phyloP scores from a whole-genome alignment of 345 rosid species.

The Trapa incisa region DNA sequence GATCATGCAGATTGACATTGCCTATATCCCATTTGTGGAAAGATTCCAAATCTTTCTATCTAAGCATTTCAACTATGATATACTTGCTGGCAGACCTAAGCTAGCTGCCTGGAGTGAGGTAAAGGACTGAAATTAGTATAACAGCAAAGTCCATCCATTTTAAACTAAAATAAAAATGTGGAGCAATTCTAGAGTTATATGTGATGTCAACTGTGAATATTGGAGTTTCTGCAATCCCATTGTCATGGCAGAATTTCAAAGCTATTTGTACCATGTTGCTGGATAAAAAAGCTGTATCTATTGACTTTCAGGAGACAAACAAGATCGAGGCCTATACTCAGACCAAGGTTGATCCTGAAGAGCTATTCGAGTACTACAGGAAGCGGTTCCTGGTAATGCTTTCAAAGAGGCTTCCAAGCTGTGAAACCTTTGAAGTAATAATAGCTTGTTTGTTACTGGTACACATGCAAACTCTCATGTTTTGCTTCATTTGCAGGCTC shows the following conservation, averaged over 20 bases:
- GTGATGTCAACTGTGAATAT: neutral
- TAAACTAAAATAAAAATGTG: neutral
- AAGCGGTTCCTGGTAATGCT: constrained; percentile 30
- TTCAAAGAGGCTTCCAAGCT: neutral
- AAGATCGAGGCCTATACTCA: constrained; percentile 59
- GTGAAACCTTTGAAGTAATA: neutral
- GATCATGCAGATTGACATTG: constrained; percentile 52
- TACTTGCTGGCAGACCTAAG: constrained; percentile 62
- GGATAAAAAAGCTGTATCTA: neutral
- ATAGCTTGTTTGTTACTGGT: no score
- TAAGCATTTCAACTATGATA: constrained; percentile 39
- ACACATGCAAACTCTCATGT: neutral
- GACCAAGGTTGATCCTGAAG: constrained; percentile 47
- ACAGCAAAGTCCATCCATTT: no score
- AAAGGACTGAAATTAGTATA: neutral
- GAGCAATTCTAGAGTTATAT: neutral
- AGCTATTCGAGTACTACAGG: constrained; percentile 35
- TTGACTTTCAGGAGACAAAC: constrained; percentile 42
- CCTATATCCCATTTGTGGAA: constrained; percentile 57
- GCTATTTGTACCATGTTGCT: neutral
- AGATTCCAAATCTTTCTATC: constrained; percentile 41
- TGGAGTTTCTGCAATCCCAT: neutral
- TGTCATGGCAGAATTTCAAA: neutral
- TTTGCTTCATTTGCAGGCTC: constrained; percentile 8
- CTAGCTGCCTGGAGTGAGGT: constrained; percentile 74